Evolutionary conservation across 2,329 filamentous ascomycete genomes (phyloP), one percentile per base, ranked within the genome.

Genomic region (Exophiala aquamarina): DNA sequence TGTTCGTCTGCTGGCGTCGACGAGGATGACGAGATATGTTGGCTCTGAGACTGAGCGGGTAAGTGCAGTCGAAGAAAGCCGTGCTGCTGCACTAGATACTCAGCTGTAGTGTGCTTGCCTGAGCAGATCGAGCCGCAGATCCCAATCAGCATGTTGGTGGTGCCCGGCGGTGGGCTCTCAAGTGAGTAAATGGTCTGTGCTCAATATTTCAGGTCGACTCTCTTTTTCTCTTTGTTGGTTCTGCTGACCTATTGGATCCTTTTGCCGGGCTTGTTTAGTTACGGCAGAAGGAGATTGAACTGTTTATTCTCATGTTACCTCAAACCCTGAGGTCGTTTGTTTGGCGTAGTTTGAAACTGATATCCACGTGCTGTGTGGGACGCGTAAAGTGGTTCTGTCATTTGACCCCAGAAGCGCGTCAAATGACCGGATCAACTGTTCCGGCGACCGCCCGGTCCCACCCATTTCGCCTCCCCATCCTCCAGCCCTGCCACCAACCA

Each of bases 31-130:
- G 44, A 19, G 15, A 18, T n/a, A 18, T 32, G 61, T 53, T 18
- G 71, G 67, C 2, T 67, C 70, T 14, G 51, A 8, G 20, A 11
- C 60, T 48, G 38, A 62, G 56, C 65, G 32, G 65, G 68, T 21
- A 95, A 75, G 59, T 81, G 77, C 47, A 96, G 78, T 37, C 81
- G 81, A 51, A 79, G 82, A 70, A 97, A 98, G 52, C 81, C 83
- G 68, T 96, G 87, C 56, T 91, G 81, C 55, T 90, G 80, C 55
- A 91, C 81, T 7, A 98, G 81, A 66, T 95, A 96, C 44, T 88
- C 81, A 48, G 90, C 90, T 56, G 97, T 88, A 8, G 89, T 89
- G 64, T 83, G 84, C 73, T 96, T 97, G 62, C 93, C 93, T 39
- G 92, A 84, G 72, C 91, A 97, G 61, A 96, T 92, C 62, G 88